These are phyloP conservation scores for Sporothrix pallida DNA, from an alignment of 2,329 filamentous ascomycete species.

Conservation along the genomic window DNA sequence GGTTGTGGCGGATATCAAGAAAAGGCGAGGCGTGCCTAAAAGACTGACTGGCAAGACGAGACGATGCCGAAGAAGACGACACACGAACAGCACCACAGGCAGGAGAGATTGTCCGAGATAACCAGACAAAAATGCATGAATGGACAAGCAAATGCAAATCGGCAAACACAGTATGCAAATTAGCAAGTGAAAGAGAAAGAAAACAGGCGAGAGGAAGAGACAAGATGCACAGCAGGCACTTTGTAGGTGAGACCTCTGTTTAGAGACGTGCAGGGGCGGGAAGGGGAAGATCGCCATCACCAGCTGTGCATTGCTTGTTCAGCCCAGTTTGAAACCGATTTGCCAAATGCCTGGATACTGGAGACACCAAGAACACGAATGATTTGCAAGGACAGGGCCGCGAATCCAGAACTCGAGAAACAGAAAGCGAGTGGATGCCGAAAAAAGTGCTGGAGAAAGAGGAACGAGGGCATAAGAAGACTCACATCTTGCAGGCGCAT, in stretches of 20 bases:
- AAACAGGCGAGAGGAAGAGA: not conserved
- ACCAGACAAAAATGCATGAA: not conserved
- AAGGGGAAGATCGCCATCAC: slow-evolving; percentile 19
- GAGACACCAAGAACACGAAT: slow-evolving; percentile 20
- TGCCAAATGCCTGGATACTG: slow-evolving; percentile 35
- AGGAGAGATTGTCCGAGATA: not conserved
- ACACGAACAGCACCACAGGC: not conserved
- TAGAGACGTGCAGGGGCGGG: slow-evolving; percentile 12
- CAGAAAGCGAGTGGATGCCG: not conserved
- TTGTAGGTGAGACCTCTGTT: not conserved
- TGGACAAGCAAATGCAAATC: slow-evolving; percentile 2
- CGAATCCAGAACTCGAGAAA: not conserved
- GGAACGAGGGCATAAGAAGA: not conserved
- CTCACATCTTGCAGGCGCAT: not conserved
- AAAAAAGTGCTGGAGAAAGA: not conserved
- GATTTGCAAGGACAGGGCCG: not conserved
- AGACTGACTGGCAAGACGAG: not conserved
- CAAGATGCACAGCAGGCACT: not conserved
- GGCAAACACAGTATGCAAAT: not conserved
- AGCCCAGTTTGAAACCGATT: slow-evolving; percentile 36
- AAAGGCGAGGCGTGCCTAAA: not conserved
- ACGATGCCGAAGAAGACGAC: slow-evolving; percentile 12
- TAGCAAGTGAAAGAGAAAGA: not conserved
- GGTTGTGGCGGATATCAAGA: no score
- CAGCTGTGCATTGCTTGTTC: slow-evolving; percentile 31